phyloP scores from a whole-genome alignment of 345 rosid genomes.

The Aquilaria malaccensis region DNA sequence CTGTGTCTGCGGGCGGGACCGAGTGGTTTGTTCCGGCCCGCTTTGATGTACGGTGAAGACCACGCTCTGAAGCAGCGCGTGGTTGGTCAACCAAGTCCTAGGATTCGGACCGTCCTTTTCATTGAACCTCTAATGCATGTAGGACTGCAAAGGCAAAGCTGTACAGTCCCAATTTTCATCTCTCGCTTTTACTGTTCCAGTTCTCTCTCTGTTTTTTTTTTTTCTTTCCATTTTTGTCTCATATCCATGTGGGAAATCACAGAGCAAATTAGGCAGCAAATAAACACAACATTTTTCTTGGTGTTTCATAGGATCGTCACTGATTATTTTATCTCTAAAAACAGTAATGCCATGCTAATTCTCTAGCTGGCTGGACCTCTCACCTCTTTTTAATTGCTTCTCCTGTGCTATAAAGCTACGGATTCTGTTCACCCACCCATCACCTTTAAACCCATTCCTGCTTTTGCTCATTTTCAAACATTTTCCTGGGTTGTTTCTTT shows the following conservation, averaged over 20 bases:
- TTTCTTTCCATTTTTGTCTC: background rate
- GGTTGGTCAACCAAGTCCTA: background rate
- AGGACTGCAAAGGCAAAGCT: background rate
- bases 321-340: constrained; percentile 11
- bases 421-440: background rate
- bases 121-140: background rate
- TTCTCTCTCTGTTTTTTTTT: background rate
- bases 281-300: background rate
- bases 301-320: constrained; percentile 15
- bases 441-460: background rate
- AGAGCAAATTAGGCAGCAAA: constrained; percentile 10
- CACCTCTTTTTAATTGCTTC: background rate
- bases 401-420: constrained; percentile 7
- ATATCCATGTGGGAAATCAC: background rate
- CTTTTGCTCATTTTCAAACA: too few species aligned
- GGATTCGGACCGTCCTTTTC: background rate
- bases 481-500: too few species aligned
- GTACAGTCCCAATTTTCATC: background rate
- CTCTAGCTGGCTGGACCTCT: constrained; percentile 8
- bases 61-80: background rate
- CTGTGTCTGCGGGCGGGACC: background rate
- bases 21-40: too few species aligned
- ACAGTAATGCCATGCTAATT: constrained; percentile 8
- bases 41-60: too few species aligned
- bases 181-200: background rate